Evolutionary conservation across 148 eudicot genomes (phyloP).

Genomic region (Vaccinium corymbosum): DNA sequence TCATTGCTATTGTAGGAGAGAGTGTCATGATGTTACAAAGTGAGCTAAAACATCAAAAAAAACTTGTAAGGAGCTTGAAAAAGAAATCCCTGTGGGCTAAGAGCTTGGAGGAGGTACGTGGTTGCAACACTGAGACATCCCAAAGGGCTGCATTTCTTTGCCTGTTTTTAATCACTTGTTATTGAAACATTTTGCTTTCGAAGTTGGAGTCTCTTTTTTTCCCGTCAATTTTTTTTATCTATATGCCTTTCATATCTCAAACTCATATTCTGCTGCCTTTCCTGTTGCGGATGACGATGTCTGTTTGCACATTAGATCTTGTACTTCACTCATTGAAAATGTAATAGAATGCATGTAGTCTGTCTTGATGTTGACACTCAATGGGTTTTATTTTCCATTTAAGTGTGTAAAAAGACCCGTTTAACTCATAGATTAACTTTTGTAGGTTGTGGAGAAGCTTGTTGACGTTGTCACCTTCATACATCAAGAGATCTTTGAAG

Average conservation of each 20-base stretch:
- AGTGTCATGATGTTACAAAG: slow-evolving; percentile 62
- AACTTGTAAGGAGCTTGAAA: slow-evolving; percentile 71
- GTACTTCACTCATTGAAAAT: neutral
- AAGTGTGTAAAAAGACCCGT: neutral
- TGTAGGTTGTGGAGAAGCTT: slow-evolving; percentile 90
- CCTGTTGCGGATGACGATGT: neutral
- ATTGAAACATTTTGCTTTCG: neutral
- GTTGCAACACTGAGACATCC: neutral
- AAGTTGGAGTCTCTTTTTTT: neutral
- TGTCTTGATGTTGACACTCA: neutral
- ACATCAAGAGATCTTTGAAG: slow-evolving; percentile 70
- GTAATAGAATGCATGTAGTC: neutral
- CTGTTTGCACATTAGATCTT: slow-evolving; percentile 11
- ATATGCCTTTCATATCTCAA: neutral
- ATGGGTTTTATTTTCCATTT: neutral
- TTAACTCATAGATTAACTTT: neutral
- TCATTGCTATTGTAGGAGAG: slow-evolving; percentile 52
- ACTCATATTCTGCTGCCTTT: neutral
- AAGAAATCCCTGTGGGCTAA: slow-evolving; percentile 91
- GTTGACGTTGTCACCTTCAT: slow-evolving; percentile 84
- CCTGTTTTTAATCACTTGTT: neutral
- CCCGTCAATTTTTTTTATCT: neutral
- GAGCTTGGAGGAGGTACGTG: slow-evolving; percentile 80
- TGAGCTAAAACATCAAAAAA: slow-evolving; percentile 88
- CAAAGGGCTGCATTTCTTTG: neutral